A percentile compares a stretch with the other conserved stretches of the same genome.
Conservation (phyloP, 2,329 filamentous ascomycete species). For the Rhynchosporium agropyri region DNA sequence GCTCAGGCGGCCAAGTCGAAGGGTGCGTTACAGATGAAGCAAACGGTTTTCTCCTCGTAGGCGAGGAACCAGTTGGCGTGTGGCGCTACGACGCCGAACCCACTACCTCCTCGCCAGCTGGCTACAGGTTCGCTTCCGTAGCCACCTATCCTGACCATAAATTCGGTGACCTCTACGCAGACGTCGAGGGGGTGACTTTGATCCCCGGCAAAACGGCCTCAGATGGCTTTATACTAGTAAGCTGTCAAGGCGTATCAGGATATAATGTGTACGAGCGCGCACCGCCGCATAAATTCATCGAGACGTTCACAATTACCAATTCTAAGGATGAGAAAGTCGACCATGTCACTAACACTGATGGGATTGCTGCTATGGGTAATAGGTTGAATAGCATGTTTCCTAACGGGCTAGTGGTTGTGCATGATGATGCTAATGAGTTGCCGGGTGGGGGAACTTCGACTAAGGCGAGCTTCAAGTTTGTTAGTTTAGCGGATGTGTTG, state of each 20-base stretch:
- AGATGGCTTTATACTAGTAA: conserved; percentile 6
- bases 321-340: conserved; percentile 6
- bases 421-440: conserved; percentile 20
- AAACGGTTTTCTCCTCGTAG: conserved; percentile 9
- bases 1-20: conserved; percentile 14
- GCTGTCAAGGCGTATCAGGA: conserved; percentile 12
- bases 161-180: conserved; percentile 4
- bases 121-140: conserved; percentile 10
- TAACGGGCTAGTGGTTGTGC: background rate
- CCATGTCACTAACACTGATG: conserved; percentile 12
- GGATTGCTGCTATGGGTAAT: conserved; percentile 14
- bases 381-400: conserved; percentile 10
- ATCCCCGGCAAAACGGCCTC: conserved; percentile 2
- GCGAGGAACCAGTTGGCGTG: conserved; percentile 9
- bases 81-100: conserved; percentile 16
- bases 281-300: conserved; percentile 8
- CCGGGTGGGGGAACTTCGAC: conserved; percentile 4
- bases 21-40: conserved; percentile 14
- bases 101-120: background rate
- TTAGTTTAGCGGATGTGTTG: conserved; percentile 1
- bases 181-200: conserved; percentile 16
- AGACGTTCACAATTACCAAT: conserved; percentile 3
- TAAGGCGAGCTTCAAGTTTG: conserved; percentile 11
- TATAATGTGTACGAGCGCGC: conserved; percentile 16
- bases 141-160: conserved; percentile 11